Conservation (phyloP, 2,329 filamentous ascomycete genomes). For the Bipolaris sorokiniana region DNA sequence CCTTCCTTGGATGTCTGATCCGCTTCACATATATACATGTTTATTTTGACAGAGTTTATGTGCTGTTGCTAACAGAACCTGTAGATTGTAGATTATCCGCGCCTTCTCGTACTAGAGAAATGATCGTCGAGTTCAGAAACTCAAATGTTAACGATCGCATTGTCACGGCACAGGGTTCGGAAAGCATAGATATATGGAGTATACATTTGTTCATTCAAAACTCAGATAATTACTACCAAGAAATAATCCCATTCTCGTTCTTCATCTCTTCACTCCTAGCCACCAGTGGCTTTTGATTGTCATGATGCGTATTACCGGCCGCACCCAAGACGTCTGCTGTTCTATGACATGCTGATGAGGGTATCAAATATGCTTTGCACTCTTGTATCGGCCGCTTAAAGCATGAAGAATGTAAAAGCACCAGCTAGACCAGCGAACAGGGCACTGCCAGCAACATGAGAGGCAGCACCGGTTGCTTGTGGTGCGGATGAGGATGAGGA, state of each 20-base stretch:
- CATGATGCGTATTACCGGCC: conserved; percentile 3
- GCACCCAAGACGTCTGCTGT: neutral
- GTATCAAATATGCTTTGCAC: conserved; percentile 20
- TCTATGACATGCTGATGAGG: conserved; percentile 6
- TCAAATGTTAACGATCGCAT: neutral
- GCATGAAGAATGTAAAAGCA: conserved; percentile 40
- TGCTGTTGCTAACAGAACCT: conserved; percentile 11
- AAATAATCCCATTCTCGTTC: neutral
- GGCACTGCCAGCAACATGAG: conserved; percentile 32
- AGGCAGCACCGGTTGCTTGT: conserved; percentile 34
- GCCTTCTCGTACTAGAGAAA: neutral
- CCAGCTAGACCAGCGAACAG: conserved; percentile 37
- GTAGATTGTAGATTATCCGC: conserved; percentile 11
- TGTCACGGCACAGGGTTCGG: neutral
- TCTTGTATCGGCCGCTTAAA: conserved; percentile 27
- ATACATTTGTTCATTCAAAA: conserved; percentile 13
- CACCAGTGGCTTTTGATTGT: neutral
- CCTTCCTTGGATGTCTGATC: conserved; percentile 81
- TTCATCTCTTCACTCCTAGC: conserved; percentile 6
- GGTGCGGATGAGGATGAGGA: conserved; percentile 14
- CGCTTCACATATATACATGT: conserved; percentile 4
- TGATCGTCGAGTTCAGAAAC: neutral
- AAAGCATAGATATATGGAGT: neutral
- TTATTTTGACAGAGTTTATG: neutral
- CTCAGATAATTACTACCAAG: conserved; percentile 14